Conservation (phyloP, 2,329 filamentous ascomycete genomes). For the Phyllosticta citrichinensis region DNA sequence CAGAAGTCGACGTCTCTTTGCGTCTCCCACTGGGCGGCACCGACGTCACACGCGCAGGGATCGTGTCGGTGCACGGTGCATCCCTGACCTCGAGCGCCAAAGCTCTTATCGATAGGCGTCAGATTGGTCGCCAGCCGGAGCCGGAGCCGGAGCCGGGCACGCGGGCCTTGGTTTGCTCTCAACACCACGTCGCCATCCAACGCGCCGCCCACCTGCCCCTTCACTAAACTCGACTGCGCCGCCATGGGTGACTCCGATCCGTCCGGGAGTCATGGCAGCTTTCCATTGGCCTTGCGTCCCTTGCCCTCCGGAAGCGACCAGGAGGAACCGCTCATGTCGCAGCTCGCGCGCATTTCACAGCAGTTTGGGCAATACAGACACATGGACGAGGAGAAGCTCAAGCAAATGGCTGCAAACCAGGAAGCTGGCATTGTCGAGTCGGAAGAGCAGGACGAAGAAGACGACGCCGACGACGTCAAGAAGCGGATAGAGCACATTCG, state of each 20-base stretch:
- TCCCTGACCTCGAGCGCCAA: neutral
- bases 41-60: constrained; percentile 1
- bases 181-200: neutral
- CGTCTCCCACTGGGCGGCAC: constrained; percentile 5
- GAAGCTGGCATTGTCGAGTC: constrained; percentile 32
- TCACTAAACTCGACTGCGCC: neutral
- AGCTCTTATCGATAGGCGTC: constrained; percentile 4
- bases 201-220: neutral
- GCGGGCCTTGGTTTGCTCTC: neutral
- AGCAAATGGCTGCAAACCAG: constrained; percentile 51
- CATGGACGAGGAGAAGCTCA: constrained; percentile 63
- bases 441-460: constrained; percentile 37
- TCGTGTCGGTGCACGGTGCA: neutral
- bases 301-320: constrained; percentile 44
- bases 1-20: neutral
- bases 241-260: constrained; percentile 13
- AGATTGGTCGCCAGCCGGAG: neutral
- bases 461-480: constrained; percentile 28
- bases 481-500: constrained; percentile 30
- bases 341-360: constrained; percentile 68
- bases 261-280: constrained; percentile 18
- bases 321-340: constrained; percentile 54
- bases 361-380: constrained; percentile 75
- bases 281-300: constrained; percentile 51
- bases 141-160: neutral